phyloP scores from a whole-genome alignment of 148 eudicot species.

The Talinum fruticosum region DNA sequence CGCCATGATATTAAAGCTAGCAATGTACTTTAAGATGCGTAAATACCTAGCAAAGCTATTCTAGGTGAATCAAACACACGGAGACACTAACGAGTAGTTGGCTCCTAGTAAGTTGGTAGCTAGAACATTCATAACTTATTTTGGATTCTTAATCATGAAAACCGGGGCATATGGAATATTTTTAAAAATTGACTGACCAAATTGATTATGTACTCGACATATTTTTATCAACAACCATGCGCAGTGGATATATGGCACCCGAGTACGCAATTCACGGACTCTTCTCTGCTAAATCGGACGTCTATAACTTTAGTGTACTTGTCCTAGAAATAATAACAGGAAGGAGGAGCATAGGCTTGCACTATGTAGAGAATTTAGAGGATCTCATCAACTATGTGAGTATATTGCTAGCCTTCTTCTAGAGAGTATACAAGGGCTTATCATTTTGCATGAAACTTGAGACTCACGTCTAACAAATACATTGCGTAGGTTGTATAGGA shows the following conservation, averaged over 20 bases:
- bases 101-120: constrained; percentile 22
- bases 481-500: too few species aligned
- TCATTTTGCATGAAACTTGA: neutral
- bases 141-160: neutral
- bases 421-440: neutral
- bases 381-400: constrained; percentile 14
- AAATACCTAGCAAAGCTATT: constrained; percentile 34
- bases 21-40: constrained; percentile 26
- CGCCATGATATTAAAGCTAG: constrained; percentile 36
- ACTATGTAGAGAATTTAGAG: constrained; percentile 10
- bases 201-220: neutral
- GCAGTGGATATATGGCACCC: constrained; percentile 29
- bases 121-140: neutral
- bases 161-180: neutral
- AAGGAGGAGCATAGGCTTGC: constrained; percentile 15
- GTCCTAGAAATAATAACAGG: constrained; percentile 30
- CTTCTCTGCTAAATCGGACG: constrained; percentile 30
- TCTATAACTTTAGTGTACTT: constrained; percentile 30
- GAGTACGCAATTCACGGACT: constrained; percentile 26
- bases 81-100: constrained; percentile 23
- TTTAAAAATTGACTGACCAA: neutral
- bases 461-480: too few species aligned
- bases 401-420: neutral
- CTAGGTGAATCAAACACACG: constrained; percentile 17
- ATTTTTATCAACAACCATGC: neutral